Base-by-base conservation (phyloP, 2,329 filamentous ascomycete genomes). In the Talaromyces sp. region DNA sequence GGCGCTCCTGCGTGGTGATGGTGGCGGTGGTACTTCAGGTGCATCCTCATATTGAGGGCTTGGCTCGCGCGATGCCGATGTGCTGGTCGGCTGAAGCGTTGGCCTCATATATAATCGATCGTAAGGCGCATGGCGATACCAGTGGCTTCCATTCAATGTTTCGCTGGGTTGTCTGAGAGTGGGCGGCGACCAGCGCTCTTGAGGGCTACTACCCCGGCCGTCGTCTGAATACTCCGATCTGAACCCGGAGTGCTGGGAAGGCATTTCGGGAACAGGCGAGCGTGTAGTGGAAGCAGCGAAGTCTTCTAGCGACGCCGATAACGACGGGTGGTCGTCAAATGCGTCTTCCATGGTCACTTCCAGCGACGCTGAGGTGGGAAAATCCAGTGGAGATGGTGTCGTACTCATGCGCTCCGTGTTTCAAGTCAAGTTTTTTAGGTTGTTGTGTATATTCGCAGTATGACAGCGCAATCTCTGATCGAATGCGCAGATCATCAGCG, bases 241-340 rank as follows among this genome's bases (percentile, higher is more conserved):
- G 78, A 88, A 88, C 69, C 83, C 86, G 42, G 86, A 88, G 73
- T 87, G 85, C 67, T 85, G 83, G 57, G 83, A 86, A 16, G 83
- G 83, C 62, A 83, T 68, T 23, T 81, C 80, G 64, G 84, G 83
- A 59, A 82, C 72, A 18, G 83, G 84, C 16, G 82, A 83, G 37
- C 79, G 80, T 58, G 70, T 72, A 65, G 81, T 81, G 68, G 80
- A 79, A 66, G 80, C 80, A 71, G 86, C 85, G 76, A 86, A 86
- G 75, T 87, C 85, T 72, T 85, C 83, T 67, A 87, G 81, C 63
- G 83, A 86, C 61, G 82, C 84, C 74, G 82, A 80, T 69, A 87
- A 73, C 65, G 84, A 85, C 48, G 84, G 82, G 76, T 86, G 83
- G 73, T 85, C 83, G 72, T 84, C 81, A 70, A 83, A 84, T 63